Evolutionary conservation across 208 protist species (phyloP), one percentile per base, ranked within the genome.

Genomic region (Acanthamoeba castellanii): DNA sequence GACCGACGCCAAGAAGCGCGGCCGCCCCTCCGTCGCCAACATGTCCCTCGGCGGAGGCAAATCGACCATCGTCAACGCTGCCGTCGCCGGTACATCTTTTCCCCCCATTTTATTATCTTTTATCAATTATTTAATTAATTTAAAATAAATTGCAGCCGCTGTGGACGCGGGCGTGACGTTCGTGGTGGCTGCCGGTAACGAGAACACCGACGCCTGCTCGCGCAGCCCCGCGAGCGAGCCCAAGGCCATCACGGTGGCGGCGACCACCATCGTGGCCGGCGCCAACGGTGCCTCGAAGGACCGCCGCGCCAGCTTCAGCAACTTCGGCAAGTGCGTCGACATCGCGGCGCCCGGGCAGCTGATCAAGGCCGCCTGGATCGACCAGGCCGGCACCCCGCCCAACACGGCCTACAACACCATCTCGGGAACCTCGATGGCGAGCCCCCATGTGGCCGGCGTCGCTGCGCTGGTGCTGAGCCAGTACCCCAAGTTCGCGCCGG

Each of bases 31-130:
- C 3, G 47, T 81, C 34, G 88, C 90, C 91, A 95, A 92, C 90
- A 95, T 95, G 94, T 95, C 94, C 37, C 91, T 95, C 55, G 94
- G 94, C 50, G 94, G 94, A 32, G 94, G 94, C 70, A 50, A 57
- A 22, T 90, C 61, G 13, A 27, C 94, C 22, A 81, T 94, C 61
- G n/a, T 95, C 66, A 95, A 95, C 50, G 76, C 47, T 20, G 94
- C 94, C 42, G 94, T 95, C 5, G 81, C 81, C 50, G 81, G 81
- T 89, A 82, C 74, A 6, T 47, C 5, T 14, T 25, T 25, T 3
- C 20, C 14, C 9, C 9, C 66, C 66, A 2, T 42, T 2, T 66
- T 66, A 11, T 11, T 66, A 27, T 1, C 0, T 0, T 57, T 57
- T 57, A 14, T 59, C 2, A 22, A 59, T 59, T 59, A 22, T 59